phyloP scores from a whole-genome alignment of 2,329 filamentous ascomycete genomes.

The Alternaria sp. region DNA sequence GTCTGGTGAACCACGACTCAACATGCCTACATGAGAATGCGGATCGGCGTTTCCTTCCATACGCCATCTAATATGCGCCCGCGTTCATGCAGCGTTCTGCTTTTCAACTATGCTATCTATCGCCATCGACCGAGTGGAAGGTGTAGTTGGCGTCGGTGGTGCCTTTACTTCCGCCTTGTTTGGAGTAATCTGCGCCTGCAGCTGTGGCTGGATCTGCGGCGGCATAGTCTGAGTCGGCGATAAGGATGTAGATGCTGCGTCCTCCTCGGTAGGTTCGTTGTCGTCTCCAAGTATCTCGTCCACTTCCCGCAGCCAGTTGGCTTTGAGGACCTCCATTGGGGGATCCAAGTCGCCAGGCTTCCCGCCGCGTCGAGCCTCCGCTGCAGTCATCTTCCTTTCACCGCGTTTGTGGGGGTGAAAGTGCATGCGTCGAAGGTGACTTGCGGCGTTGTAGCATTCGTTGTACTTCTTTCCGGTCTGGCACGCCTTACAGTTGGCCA shows the following conservation, averaged over 20 bases:
- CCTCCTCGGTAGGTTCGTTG: constrained; percentile 30
- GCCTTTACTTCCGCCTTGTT: constrained; percentile 39
- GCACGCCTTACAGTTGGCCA: constrained; percentile 85
- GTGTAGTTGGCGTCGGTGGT: constrained; percentile 46
- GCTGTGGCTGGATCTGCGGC: background rate
- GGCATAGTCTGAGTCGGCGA: constrained; percentile 23
- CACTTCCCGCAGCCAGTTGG: constrained; percentile 64
- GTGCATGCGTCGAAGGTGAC: constrained; percentile 85
- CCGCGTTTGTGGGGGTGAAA: constrained; percentile 73
- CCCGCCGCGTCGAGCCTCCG: constrained; percentile 64
- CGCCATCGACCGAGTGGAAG: constrained; percentile 47
- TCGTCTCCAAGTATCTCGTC: constrained; percentile 52
- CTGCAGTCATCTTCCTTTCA: constrained; percentile 61
- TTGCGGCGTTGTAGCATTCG: constrained; percentile 92
- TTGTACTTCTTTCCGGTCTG: constrained; percentile 78
- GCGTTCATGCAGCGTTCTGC: constrained; percentile 40
- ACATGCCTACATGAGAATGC: background rate
- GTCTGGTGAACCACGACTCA: constrained; percentile 1
- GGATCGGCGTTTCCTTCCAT: background rate
- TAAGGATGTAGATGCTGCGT: constrained; percentile 25
- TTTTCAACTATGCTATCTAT: constrained; percentile 50
- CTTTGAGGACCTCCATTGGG: constrained; percentile 66
- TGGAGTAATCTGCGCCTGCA: constrained; percentile 19
- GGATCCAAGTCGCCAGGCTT: constrained; percentile 63
- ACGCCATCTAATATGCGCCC: background rate